phyloP scores from a whole-genome alignment of 2,329 filamentous ascomycete species.

The Capronia americana region DNA sequence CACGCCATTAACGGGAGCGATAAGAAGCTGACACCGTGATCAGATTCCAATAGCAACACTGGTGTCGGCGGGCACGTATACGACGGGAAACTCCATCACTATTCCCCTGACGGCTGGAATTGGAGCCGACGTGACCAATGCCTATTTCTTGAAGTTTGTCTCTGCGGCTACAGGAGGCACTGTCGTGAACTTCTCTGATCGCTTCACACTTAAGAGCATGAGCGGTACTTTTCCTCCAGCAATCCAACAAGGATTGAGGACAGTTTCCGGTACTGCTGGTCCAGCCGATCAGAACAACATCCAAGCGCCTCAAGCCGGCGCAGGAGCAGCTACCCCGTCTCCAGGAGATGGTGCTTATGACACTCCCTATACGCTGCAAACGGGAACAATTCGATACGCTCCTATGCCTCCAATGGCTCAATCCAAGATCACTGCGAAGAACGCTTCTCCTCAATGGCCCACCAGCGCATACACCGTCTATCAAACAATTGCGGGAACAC shows the following conservation, averaged over 20 bases:
- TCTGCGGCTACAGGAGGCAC: constrained; percentile 61
- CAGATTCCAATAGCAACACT: constrained; percentile 53
- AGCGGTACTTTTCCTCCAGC: constrained; percentile 61
- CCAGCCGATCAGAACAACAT: constrained; percentile 37
- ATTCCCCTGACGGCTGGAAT: constrained; percentile 53
- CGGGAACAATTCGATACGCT: constrained; percentile 64
- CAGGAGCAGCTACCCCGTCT: constrained; percentile 33
- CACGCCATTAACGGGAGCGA: not conserved
- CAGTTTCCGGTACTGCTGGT: constrained; percentile 43
- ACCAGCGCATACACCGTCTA: constrained; percentile 60
- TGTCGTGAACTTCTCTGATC: constrained; percentile 65
- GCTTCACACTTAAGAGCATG: constrained; percentile 71
- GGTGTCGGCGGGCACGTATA: constrained; percentile 47
- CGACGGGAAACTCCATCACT: constrained; percentile 51
- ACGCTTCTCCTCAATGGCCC: constrained; percentile 58
- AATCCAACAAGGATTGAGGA: constrained; percentile 47
- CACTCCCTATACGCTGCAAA: constrained; percentile 63
- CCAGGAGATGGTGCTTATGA: constrained; percentile 42
- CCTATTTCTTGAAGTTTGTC: constrained; percentile 64
- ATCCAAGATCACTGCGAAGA: constrained; percentile 64
- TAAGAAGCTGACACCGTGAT: constrained; percentile 18
- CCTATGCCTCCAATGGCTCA: constrained; percentile 66
- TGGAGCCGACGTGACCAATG: constrained; percentile 57
- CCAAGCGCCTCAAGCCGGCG: constrained; percentile 43
- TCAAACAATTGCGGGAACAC: constrained; percentile 52